Conservation (phyloP, 2,329 filamentous ascomycete genomes). For the Aureobasidium sp. region DNA sequence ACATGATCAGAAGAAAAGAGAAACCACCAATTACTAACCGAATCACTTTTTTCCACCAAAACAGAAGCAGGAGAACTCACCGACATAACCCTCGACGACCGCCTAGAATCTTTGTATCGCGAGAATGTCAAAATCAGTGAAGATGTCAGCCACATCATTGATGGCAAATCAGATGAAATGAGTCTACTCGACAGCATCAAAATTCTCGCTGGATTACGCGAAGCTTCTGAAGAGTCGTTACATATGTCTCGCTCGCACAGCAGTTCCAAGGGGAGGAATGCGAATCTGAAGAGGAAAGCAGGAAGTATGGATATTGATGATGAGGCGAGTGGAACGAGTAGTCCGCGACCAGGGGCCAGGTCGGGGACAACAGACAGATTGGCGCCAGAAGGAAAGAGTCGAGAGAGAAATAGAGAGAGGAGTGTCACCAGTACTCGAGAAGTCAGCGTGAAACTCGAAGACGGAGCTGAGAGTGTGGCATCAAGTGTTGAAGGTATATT, state of each 20-base stretch:
- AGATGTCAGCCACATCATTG: conserved; percentile 38
- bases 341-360: conserved; percentile 20
- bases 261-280: conserved; percentile 17
- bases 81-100: conserved; percentile 36
- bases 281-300: conserved; percentile 18
- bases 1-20: too few species aligned
- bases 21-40: neutral
- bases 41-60: conserved; percentile 22
- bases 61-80: conserved; percentile 24
- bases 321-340: conserved; percentile 27
- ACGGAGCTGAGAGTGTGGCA: conserved; percentile 37
- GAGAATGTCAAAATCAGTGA: conserved; percentile 44
- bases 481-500: conserved; percentile 35
- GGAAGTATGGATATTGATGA: conserved; percentile 25
- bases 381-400: conserved; percentile 14
- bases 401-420: conserved; percentile 34
- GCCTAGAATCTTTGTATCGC: conserved; percentile 40
- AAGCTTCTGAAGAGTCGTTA: conserved; percentile 35
- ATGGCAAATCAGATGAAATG: conserved; percentile 37
- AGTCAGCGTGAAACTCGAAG: conserved; percentile 45
- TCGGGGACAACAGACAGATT: conserved; percentile 15
- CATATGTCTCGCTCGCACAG: conserved; percentile 4
- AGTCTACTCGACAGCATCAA: conserved; percentile 37
- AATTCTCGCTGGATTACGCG: conserved; percentile 41
- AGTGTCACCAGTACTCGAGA: conserved; percentile 42